A percentile compares a stretch with the other conserved stretches of the same genome.
These are phyloP conservation scores for Mucor lusitanicus DNA, from an alignment of 371 early-diverging fungal genomes.

Conservation along the genomic window DNA sequence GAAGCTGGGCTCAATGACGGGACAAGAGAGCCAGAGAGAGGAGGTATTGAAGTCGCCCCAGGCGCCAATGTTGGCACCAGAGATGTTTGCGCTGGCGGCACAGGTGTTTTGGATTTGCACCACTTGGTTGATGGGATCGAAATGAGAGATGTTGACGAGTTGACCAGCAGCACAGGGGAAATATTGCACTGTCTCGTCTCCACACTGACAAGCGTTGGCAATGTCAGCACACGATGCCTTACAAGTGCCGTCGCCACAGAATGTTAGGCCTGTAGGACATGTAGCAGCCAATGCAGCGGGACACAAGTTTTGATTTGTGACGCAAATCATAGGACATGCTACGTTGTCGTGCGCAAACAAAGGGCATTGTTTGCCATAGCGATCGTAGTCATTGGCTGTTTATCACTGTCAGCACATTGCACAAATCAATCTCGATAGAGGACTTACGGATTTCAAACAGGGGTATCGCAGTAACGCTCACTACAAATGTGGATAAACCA, in stretches of 20 bases:
- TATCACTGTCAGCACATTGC: neutral
- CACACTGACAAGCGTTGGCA: conserved; percentile 46
- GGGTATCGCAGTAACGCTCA: conserved; percentile 27
- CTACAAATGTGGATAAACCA: conserved; percentile 19
- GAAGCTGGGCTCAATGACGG: conserved; percentile 46
- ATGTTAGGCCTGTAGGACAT: conserved; percentile 47
- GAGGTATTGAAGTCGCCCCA: conserved; percentile 33
- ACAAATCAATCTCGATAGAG: neutral
- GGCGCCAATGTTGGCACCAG: conserved; percentile 22
- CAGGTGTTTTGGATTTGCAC: conserved; percentile 50
- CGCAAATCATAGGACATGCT: conserved; percentile 57
- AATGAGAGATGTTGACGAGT: conserved; percentile 49
- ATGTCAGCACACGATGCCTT: conserved; percentile 44
- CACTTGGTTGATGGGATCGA: conserved; percentile 50
- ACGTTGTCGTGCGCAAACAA: conserved; percentile 37
- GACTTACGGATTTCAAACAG: conserved; percentile 33
- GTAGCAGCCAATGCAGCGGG: conserved; percentile 40
- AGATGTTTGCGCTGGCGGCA: conserved; percentile 30
- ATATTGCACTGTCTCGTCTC: conserved; percentile 31
- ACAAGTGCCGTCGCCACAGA: conserved; percentile 64
- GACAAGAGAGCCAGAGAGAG: conserved; percentile 57
- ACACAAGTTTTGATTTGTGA: conserved; percentile 39
- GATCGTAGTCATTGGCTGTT: conserved; percentile 55
- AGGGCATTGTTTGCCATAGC: conserved; percentile 55
- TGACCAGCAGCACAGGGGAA: conserved; percentile 49